Conservation (phyloP, 1,139 yeast species). For the Suhomyces bribrorum region DNA sequence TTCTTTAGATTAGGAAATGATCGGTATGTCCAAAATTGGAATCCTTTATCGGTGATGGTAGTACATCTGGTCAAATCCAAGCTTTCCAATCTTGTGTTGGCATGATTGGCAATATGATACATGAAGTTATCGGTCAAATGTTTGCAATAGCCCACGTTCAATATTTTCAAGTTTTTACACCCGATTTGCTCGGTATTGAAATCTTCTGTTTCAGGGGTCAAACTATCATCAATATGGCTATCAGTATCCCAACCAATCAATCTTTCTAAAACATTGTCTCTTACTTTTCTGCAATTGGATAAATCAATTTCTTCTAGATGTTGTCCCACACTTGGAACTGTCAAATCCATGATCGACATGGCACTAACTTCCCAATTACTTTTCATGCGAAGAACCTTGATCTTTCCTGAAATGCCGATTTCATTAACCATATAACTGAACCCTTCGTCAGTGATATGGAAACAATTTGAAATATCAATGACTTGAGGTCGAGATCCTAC, state of each 20-base stretch:
- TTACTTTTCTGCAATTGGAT: slow-evolving; percentile 70
- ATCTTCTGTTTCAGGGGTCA: slow-evolving; percentile 16
- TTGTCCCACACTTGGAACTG: slow-evolving; percentile 64
- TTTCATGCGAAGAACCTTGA: slow-evolving; percentile 57
- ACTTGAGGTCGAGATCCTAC: slow-evolving; percentile 66
- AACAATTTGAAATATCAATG: slow-evolving; percentile 70
- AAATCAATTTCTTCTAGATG: slow-evolving; percentile 61
- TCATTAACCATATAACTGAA: slow-evolving; percentile 70
- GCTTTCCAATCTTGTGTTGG: slow-evolving; percentile 53
- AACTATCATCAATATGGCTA: slow-evolving; percentile 5
- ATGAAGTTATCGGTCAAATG: slow-evolving; percentile 68
- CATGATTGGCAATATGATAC: slow-evolving; percentile 62
- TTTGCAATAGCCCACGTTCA: slow-evolving; percentile 71
- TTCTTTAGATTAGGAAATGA: slow-evolving; percentile 54
- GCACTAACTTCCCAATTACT: slow-evolving; percentile 79
- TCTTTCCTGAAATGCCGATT: slow-evolving; percentile 64
- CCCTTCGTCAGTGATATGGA: slow-evolving; percentile 75
- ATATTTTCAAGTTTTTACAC: slow-evolving; percentile 54
- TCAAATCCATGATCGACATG: slow-evolving; percentile 77
- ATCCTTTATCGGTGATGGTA: slow-evolving; percentile 73
- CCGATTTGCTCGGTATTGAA: slow-evolving; percentile 39
- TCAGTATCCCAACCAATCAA: slow-evolving; percentile 55
- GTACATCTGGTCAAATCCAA: slow-evolving; percentile 74
- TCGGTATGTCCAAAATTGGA: slow-evolving; percentile 60
- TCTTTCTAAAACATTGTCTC: slow-evolving; percentile 69